Evolutionary conservation across 2,329 filamentous ascomycete genomes (phyloP), one percentile per base, ranked within the genome.

Genomic region (Xylaria sp.): DNA sequence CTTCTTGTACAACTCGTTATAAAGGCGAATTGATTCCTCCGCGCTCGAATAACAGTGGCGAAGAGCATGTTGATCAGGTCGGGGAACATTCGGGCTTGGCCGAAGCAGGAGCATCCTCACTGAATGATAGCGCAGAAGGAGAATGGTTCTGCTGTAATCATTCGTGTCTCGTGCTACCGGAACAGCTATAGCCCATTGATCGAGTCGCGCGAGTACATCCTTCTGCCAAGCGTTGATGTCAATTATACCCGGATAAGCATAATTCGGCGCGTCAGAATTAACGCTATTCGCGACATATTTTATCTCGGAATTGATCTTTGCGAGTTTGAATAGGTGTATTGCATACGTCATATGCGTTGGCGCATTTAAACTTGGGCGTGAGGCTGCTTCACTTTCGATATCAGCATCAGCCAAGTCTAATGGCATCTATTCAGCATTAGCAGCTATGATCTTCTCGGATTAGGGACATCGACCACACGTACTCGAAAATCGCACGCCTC

Each of bases 201-300:
- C 69, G 9, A 88, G 75, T 5, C 78, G 79, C 1, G 71, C 68
- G 0, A 83, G 72, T 71, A 86, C 82, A 8, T 79, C 79, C 1
- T 70, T 74, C 62, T 87, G 84, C 86, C 86, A 88, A 1, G 77
- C 73, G 18, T 79, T 72, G 3, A 86, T 81, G 54, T 86, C 80
- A 8, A 79, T 77, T 1, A 86, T 41, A 13, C 33, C 58, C 10
- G 69, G 69, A 33, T 64, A 86, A 0, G 85, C 83, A 62, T 87
- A 87, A 7, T 76, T 75, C 0, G 85, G 85, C 0, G 80, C 78
- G 4, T 82, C 79, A 28, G 82, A 79, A n/a, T 82, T 81, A 62
- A 88, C 82, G 62, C 85, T 87, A 63, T 88, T 86, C 43, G 85
- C 82, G 2, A 88, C 80, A 57, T 87, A 87, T 75, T 88, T 88